Evolutionary conservation across 1,139 yeast species (phyloP).

Genomic region (Trichomonascaceae sp.): DNA sequence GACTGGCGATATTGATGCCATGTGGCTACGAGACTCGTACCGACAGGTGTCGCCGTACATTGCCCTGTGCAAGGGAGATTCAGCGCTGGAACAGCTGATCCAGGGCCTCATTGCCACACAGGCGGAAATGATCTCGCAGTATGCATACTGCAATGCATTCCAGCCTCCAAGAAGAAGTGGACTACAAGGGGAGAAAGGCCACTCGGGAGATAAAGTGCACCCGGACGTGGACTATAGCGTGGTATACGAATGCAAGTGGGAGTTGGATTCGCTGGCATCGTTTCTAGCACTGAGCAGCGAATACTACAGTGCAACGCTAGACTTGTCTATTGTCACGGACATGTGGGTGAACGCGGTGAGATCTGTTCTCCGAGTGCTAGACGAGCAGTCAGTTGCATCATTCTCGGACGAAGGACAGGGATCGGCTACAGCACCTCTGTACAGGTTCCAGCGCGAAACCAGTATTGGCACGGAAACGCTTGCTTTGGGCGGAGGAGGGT

Average conservation of each 20-base stretch:
- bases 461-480: slow-evolving; percentile 71
- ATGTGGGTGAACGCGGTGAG: slow-evolving; percentile 52
- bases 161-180: slow-evolving; percentile 47
- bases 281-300: slow-evolving; percentile 65
- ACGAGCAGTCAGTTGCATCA: slow-evolving; percentile 52
- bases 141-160: slow-evolving; percentile 85
- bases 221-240: slow-evolving; percentile 59
- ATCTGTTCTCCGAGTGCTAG: slow-evolving; percentile 38
- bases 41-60: slow-evolving; percentile 71
- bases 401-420: slow-evolving; percentile 45
- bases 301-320: slow-evolving; percentile 42
- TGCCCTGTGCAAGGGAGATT: slow-evolving; percentile 40
- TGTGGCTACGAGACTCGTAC: slow-evolving; percentile 80
- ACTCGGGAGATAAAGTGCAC: slow-evolving; percentile 50
- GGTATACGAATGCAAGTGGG: slow-evolving; percentile 86
- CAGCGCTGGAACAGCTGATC: slow-evolving; percentile 37
- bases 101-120: slow-evolving; percentile 76
- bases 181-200: slow-evolving; percentile 30
- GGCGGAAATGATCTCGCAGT: slow-evolving; percentile 42
- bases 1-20: slow-evolving; percentile 82
- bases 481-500: slow-evolving; percentile 66
- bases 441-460: slow-evolving; percentile 62
- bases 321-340: slow-evolving; percentile 36
- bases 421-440: slow-evolving; percentile 21
- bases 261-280: slow-evolving; percentile 74